Base-by-base conservation (phyloP, 768 basidiomycete genomes). In the Coprinellus micaceus region DNA sequence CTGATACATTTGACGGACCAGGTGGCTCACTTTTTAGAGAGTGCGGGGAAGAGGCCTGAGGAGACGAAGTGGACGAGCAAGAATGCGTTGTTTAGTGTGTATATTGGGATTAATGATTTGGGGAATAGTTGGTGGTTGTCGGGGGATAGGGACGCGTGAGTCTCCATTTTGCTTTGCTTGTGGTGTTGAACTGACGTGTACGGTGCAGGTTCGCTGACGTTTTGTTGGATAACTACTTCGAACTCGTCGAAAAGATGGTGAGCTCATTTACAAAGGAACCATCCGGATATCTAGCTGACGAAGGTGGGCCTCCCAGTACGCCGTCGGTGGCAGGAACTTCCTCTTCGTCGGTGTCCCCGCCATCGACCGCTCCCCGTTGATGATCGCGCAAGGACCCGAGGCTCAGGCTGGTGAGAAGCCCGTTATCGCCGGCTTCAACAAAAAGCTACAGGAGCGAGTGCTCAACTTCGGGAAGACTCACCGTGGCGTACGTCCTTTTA, bases 61-160 rank as follows among this genome's bases (percentile, higher is more conserved):
- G 69, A 67, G 1, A 77, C 81, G 1, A 77, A 79, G 0, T 88
- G 86, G 87, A 76, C 77, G 22, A 77, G 78, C 54, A 60, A 64
- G 3, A 82, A 87, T 62, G 64, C 84, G 52, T 61, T 88, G 46
- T 88, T 89, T 67, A 81, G 81, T 0, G 67, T 87, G n/a, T 88
- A 78, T 77, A 86, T 89, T 55, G 86, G 87, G 1, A 83, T 88
- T 60, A 88, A 88, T 61, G 86, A 88, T 61, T 77, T 88, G 29
- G 83, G 80, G 26, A 81, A 81, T 61, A 82, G 78, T 50, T 84
- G 74, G 55, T 77, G 74, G 49, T 19, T 67, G 51, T 58, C 69
- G 26, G 83, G 82, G 0, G 74, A 80, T 61, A 74, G 81, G 22
- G 67, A 61, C 49, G 78, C 79, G 82, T 83, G 61, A 53, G 82